Evolutionary conservation across 2,329 filamentous ascomycete species (phyloP).

Genomic region (Parastagonospora nodorum): DNA sequence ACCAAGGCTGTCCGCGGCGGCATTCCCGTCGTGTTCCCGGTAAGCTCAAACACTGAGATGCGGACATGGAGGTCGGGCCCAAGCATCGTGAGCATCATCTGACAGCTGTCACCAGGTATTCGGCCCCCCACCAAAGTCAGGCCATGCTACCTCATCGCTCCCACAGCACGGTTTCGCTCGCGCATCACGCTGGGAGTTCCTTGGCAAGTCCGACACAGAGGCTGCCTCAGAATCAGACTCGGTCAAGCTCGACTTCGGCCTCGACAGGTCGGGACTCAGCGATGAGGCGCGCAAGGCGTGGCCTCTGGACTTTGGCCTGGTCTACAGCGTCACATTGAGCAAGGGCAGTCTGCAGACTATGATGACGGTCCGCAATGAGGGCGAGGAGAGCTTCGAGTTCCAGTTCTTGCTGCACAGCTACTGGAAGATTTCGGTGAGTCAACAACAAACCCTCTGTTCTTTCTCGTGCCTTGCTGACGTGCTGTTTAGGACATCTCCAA

Average conservation of each 20-base stretch:
- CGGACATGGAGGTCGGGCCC: background rate
- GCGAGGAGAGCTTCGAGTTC: constrained; percentile 81
- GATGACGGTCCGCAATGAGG: constrained; percentile 88
- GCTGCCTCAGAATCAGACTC: constrained; percentile 55
- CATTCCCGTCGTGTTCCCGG: constrained; percentile 90
- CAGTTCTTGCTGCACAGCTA: constrained; percentile 93
- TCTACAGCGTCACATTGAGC: constrained; percentile 89
- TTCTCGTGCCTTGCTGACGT: background rate
- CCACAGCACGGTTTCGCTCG: constrained; percentile 96
- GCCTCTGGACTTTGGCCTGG: constrained; percentile 85
- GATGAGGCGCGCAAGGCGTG: constrained; percentile 73
- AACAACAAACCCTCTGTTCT: no score
- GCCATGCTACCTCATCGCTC: constrained; percentile 77
- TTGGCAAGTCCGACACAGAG: constrained; percentile 83
- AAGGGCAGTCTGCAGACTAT: constrained; percentile 77
- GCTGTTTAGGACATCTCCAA: constrained; percentile 73
- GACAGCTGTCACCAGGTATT: constrained; percentile 67
- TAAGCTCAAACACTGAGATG: constrained; percentile 52
- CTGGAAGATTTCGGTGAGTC: constrained; percentile 73
- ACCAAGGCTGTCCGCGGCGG: constrained; percentile 89
- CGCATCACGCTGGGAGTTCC: constrained; percentile 87
- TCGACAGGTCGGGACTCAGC: constrained; percentile 73
- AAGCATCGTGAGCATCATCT: constrained; percentile 2
- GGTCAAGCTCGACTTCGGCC: constrained; percentile 94
- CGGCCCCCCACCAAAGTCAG: constrained; percentile 72